Percentiles rank a stretch among this genome's conserved stretches.
Evolutionary conservation across 768 basidiomycete genomes (phyloP).

Genomic region (Udeniomyces megalosporus): DNA sequence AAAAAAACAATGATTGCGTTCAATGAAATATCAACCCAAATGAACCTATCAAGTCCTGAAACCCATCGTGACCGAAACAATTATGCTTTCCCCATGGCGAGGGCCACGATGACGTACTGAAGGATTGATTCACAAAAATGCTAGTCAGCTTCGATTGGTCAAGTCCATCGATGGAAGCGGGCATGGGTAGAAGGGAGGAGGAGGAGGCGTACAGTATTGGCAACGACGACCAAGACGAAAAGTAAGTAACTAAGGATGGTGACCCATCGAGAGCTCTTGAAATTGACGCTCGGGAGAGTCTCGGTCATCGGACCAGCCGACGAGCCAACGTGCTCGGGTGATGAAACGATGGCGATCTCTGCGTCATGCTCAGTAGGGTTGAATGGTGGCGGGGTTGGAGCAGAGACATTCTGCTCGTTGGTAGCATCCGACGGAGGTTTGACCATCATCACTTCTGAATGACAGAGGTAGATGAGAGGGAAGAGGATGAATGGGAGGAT

Average conservation of each 20-base stretch:
- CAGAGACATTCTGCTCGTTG: background rate
- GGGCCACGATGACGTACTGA: slow-evolving; percentile 51
- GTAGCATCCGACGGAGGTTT: slow-evolving; percentile 17
- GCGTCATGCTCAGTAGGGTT: background rate
- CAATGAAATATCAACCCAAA: no score
- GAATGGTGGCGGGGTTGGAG: background rate
- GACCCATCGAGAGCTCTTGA: slow-evolving; percentile 26
- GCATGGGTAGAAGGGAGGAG: no score
- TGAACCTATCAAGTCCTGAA: no score
- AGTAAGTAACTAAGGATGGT: slow-evolving; percentile 41
- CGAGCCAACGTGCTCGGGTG: no score
- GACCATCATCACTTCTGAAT: slow-evolving; percentile 49
- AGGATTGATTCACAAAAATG: no score
- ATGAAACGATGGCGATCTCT: background rate
- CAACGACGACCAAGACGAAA: slow-evolving; percentile 49
- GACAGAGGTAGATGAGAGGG: slow-evolving; percentile 60
- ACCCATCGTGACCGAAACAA: no score
- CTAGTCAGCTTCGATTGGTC: no score
- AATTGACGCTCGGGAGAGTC: slow-evolving; percentile 25
- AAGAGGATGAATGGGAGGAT: slow-evolving; percentile 72
- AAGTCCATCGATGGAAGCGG: no score
- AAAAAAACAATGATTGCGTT: no score
- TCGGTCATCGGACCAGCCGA: no score
- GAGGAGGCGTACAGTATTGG: slow-evolving; percentile 35
- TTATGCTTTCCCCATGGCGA: slow-evolving; percentile 33